Evolutionary conservation across 2,329 filamentous ascomycete species (phyloP).

Genomic region (Fusarium lateritium): DNA sequence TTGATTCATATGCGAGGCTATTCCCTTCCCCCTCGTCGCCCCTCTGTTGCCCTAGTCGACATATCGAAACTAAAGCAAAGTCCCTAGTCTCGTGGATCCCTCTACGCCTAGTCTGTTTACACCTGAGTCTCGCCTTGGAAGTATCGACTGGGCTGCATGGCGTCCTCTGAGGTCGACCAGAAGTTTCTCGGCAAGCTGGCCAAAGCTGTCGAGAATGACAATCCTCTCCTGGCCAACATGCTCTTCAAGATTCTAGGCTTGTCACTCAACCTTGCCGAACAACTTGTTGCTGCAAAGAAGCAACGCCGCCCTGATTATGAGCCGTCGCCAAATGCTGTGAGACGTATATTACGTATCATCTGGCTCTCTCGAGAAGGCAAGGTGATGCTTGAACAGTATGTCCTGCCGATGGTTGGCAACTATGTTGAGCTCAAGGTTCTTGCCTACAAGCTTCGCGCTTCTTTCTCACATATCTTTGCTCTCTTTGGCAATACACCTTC

Average conservation of each 20-base stretch:
- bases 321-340: slow-evolving; percentile 83
- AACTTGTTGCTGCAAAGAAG: slow-evolving; percentile 86
- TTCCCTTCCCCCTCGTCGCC: slow-evolving; percentile 32
- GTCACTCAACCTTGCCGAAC: slow-evolving; percentile 87
- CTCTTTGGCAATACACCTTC: slow-evolving; percentile 93
- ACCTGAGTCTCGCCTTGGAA: slow-evolving; percentile 22
- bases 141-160: slow-evolving; percentile 71
- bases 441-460: slow-evolving; percentile 91
- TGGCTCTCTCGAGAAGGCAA: slow-evolving; percentile 96
- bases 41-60: slow-evolving; percentile 41
- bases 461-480: slow-evolving; percentile 97
- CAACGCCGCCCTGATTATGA: slow-evolving; percentile 85
- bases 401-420: slow-evolving; percentile 85
- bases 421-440: slow-evolving; percentile 90
- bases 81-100: slow-evolving; percentile 42
- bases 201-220: slow-evolving; percentile 81
- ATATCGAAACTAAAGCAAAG: slow-evolving; percentile 42
- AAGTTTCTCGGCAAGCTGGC: slow-evolving; percentile 95
- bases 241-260: slow-evolving; percentile 93
- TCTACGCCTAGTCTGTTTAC: slow-evolving; percentile 35
- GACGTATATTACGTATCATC: slow-evolving; percentile 89
- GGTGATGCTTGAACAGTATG: slow-evolving; percentile 87
- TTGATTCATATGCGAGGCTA: slow-evolving; percentile 52
- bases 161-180: slow-evolving; percentile 96
- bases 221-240: slow-evolving; percentile 83